Conservation (phyloP, 2,329 filamentous ascomycete genomes). For the Monosporascus sp. region DNA sequence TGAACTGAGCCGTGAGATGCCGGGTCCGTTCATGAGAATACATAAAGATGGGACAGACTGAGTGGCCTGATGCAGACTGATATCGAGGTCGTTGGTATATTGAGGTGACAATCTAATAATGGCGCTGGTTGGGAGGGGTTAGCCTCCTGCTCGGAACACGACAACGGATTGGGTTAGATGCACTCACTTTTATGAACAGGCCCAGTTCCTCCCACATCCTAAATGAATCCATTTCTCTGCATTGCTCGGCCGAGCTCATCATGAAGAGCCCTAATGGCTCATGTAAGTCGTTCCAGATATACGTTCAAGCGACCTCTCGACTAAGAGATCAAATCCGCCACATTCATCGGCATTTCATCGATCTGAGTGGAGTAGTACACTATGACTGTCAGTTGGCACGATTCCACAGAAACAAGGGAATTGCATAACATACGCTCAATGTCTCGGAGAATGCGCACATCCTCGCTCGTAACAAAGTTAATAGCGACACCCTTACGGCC, state of each 20-base stretch:
- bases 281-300: constrained; percentile 2
- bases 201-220: constrained; percentile 26
- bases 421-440: constrained; percentile 71
- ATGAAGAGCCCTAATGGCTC: not conserved
- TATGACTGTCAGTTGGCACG: constrained; percentile 26
- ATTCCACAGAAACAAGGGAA: not conserved
- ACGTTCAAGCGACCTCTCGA: not conserved
- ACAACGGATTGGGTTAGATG: not conserved
- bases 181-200: constrained; percentile 24
- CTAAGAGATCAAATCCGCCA: constrained; percentile 56
- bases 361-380: constrained; percentile 96
- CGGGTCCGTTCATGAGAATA: too few species aligned
- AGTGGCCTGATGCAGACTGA: too few species aligned
- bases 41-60: too few species aligned
- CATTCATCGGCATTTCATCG: constrained; percentile 98
- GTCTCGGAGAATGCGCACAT: constrained; percentile 93
- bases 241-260: not conserved
- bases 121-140: not conserved
- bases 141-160: not conserved
- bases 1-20: too few species aligned
- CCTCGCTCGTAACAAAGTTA: constrained; percentile 98
- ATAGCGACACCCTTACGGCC: constrained; percentile 98
- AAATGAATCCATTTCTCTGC: not conserved
- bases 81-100: too few species aligned
- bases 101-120: not conserved